Evolutionary conservation across 345 rosid species (phyloP).

Genomic region (Citrus medica): DNA sequence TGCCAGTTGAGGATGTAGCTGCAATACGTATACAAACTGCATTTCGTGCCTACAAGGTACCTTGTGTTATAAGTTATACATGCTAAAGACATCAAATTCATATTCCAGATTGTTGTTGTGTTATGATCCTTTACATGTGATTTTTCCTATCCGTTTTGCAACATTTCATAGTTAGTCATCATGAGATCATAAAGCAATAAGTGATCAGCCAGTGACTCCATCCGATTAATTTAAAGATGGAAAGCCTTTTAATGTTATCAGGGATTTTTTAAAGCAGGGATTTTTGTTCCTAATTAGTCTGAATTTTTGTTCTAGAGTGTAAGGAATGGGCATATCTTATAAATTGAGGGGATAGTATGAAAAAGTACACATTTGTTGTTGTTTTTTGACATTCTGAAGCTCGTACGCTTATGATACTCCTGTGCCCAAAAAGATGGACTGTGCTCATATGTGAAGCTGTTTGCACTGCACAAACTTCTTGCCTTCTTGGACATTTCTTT

Average conservation of each 20-base stretch:
- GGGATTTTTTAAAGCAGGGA: not conserved
- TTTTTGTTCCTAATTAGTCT: not conserved
- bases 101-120: not conserved
- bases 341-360: not conserved
- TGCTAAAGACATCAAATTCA: not conserved
- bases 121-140: not conserved
- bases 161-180: not conserved
- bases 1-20: constrained; percentile 54
- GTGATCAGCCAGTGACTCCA: not conserved
- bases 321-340: not conserved
- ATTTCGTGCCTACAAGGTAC: constrained; percentile 72
- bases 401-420: not conserved
- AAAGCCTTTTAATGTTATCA: not conserved
- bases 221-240: not conserved
- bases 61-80: constrained; percentile 2
- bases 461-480: not conserved
- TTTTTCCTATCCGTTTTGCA: not conserved
- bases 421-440: not conserved
- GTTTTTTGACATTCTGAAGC: not conserved
- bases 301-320: not conserved
- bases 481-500: not conserved
- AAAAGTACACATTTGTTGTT: not conserved
- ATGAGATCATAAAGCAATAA: not conserved
- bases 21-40: constrained; percentile 72
- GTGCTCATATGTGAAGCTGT: not conserved